Evolutionary conservation across 768 basidiomycete genomes (phyloP).

Genomic region (Agrocybe pediades): DNA sequence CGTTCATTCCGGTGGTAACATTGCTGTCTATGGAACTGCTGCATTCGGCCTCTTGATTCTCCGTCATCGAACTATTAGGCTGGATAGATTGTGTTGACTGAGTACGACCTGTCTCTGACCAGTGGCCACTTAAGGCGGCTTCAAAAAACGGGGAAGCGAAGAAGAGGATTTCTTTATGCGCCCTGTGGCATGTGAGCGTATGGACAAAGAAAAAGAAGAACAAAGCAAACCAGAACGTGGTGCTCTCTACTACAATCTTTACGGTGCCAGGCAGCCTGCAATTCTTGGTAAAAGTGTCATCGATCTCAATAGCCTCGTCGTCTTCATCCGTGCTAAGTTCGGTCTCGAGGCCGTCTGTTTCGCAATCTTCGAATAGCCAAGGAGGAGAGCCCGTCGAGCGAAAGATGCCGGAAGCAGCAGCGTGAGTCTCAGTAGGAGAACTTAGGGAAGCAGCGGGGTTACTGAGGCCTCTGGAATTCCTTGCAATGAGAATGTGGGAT

Average conservation of each 20-base stretch:
- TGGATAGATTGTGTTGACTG: slow-evolving; percentile 80
- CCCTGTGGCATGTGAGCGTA: slow-evolving; percentile 47
- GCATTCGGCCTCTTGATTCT: background rate
- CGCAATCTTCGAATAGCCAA: slow-evolving; percentile 78
- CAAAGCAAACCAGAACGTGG: slow-evolving; percentile 81
- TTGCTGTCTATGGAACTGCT: background rate
- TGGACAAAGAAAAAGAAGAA: background rate
- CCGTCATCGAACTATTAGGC: too few relatives aligned
- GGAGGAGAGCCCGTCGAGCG: slow-evolving; percentile 79
- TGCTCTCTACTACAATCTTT: slow-evolving; percentile 87
- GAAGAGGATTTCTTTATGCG: slow-evolving; percentile 88
- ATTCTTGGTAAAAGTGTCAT: slow-evolving; percentile 74
- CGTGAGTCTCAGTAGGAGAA: slow-evolving; percentile 86
- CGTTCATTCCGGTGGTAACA: background rate
- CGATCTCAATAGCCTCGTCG: slow-evolving; percentile 75
- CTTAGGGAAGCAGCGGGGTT: slow-evolving; percentile 81
- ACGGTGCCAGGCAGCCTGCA: slow-evolving; percentile 80
- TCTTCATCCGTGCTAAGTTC: slow-evolving; percentile 69
- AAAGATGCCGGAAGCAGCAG: slow-evolving; percentile 84
- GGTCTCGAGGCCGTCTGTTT: slow-evolving; percentile 68
- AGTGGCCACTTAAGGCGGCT: slow-evolving; percentile 86
- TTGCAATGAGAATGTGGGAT: slow-evolving; percentile 86
- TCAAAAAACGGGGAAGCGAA: slow-evolving; percentile 97
- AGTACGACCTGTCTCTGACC: slow-evolving; percentile 87
- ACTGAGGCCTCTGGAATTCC: slow-evolving; percentile 75